These are phyloP conservation scores for Dictyostelium capitatum DNA, from an alignment of 78 protist genomes.

Conservation along the genomic window DNA sequence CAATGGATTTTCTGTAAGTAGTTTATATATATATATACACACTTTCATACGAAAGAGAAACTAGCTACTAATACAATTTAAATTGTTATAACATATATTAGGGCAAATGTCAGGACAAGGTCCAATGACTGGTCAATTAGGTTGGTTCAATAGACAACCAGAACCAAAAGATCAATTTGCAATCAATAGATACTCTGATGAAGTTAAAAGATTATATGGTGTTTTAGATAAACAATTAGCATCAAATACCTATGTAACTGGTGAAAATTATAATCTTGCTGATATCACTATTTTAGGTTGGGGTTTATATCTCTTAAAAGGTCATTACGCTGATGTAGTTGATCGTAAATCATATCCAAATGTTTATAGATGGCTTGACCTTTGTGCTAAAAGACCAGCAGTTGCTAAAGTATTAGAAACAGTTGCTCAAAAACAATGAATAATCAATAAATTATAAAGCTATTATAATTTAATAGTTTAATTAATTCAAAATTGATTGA, in stretches of 20 bases:
- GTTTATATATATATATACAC: too few species aligned
- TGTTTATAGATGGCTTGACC: conserved; percentile 5
- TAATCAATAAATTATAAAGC: too few species aligned
- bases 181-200: conserved; percentile 87
- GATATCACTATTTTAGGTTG: conserved; percentile 69
- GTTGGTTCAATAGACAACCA: conserved; percentile 90
- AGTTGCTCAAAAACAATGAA: not conserved
- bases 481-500: too few species aligned
- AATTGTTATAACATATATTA: conserved; percentile 69
- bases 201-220: conserved; percentile 83
- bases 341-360: not conserved
- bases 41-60: not conserved
- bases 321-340: not conserved
- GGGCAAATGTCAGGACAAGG: conserved; percentile 88
- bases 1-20: not conserved
- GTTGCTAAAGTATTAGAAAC: conserved; percentile 7
- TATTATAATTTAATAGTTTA: too few species aligned
- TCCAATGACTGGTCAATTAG: conserved; percentile 85
- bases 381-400: not conserved
- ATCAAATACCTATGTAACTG: conserved; percentile 81
- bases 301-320: conserved; percentile 12
- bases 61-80: too few species aligned
- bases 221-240: conserved; percentile 87
- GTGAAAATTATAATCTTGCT: conserved; percentile 90
- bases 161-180: conserved; percentile 66